A percentile compares a stretch with the other conserved stretches of the same genome.
Evolutionary conservation across 805 yeast species (phyloP).

Genomic region (Ogataea pini): DNA sequence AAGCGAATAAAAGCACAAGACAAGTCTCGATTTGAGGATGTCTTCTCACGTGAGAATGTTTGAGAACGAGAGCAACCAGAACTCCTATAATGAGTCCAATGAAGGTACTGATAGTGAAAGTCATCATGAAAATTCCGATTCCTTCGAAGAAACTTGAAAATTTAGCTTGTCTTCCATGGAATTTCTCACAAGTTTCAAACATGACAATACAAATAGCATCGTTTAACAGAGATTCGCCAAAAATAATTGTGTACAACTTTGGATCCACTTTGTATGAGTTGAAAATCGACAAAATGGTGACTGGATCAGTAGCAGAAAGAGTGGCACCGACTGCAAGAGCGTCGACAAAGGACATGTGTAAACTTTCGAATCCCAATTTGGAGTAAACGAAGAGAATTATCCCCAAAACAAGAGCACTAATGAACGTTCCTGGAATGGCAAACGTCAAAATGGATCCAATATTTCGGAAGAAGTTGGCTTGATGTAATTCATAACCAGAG

Average conservation of each 20-base stretch:
- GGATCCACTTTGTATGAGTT: conserved; percentile 98
- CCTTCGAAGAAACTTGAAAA: conserved; percentile 87
- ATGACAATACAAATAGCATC: conserved; percentile 98
- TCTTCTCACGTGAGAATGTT: conserved; percentile 89
- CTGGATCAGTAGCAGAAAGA: conserved; percentile 97
- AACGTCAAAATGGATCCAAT: conserved; percentile 87
- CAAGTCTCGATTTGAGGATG: conserved; percentile 98
- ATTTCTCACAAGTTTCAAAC: conserved; percentile 97
- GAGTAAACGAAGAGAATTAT: conserved; percentile 87
- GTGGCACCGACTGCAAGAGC: conserved; percentile 98
- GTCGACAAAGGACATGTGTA: conserved; percentile 90
- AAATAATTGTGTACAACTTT: conserved; percentile 91
- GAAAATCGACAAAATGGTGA: conserved; percentile 92
- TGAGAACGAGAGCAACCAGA: conserved; percentile 82
- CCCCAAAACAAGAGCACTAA: conserved; percentile 91
- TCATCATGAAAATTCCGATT: conserved; percentile 88
- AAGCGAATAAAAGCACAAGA: conserved; percentile 83
- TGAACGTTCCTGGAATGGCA: conserved; percentile 96
- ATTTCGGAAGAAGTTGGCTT: conserved; percentile 90
- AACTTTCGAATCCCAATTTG: conserved; percentile 83
- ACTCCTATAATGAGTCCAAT: conserved; percentile 90
- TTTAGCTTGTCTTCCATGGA: conserved; percentile 81
- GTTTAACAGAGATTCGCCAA: conserved; percentile 92
- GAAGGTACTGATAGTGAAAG: conserved; percentile 84
- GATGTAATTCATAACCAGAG: conserved; percentile 95